Evolutionary conservation across 2,329 filamentous ascomycete genomes (phyloP), one percentile per base, ranked within the genome.

Genomic region (Aspergillus piperis): DNA sequence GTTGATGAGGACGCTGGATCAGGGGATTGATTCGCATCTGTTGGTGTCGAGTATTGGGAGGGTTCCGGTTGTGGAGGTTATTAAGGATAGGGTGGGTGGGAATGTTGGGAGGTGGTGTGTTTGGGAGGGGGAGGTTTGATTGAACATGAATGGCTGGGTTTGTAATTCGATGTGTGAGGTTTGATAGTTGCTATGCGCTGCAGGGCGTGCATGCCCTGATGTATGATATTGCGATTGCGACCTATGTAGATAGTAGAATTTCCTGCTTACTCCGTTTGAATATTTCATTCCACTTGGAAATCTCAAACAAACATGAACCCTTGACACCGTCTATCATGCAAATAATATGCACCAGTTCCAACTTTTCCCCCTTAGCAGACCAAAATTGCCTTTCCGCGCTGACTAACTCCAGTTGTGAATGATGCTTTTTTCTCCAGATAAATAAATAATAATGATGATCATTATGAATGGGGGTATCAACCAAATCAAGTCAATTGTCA

Each of bases 21-120:
- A 77, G 55, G 75, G 75, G 0, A 72, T 77, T 42, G 77, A 79
- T 68, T 68, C 66, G 1, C 77, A 79, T 68, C 55, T 79, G 1
- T 62, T 79, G 15, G 53, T 77, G 23, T 76, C 76, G 17, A 64
- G 62, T 44, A 64, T 69, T 8, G 61, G 68, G 50, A 57, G 52
- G 10, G 61, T 62, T 6, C 59, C 62, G 36, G 66, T 77, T 15
- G 66, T 77, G 1, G 77, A 79, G 63, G 70, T 78, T 5, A 70
- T 77, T 39, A 79, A 79, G 63, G 76, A 78, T 60, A 70, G 77
- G 5, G 64, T 68, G 4, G 77, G 76, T 0, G 62, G 66, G 54
- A 67, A 69, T 25, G 32, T 75, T 17, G 77, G 77, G 11, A 75
- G 69, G 63, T 78, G 76, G 76, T 72, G 73, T 58, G 61, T 70